Conservation (phyloP, 2,329 filamentous ascomycete genomes). For the Intubia oerlemansii region DNA sequence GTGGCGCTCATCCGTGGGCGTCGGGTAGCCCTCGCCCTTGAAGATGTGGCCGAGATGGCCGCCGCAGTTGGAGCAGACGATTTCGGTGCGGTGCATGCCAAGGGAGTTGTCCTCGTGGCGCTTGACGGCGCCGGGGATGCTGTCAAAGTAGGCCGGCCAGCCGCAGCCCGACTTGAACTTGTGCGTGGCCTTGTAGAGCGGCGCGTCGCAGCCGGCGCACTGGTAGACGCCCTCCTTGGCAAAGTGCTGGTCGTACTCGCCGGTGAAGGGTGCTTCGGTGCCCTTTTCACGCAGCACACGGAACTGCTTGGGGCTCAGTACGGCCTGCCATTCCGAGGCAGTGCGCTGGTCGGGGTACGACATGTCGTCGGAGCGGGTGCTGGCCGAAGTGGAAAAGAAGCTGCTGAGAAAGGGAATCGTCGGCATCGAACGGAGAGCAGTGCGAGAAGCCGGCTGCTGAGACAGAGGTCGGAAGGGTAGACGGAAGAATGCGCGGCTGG, state of each 20-base stretch:
- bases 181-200: conserved; percentile 79
- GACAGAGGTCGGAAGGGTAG: conserved; percentile 24
- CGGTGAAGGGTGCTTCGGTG: conserved; percentile 62
- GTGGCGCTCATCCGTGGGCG: conserved; percentile 86
- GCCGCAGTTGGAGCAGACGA: conserved; percentile 85
- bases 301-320: conserved; percentile 83
- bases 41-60: conserved; percentile 84
- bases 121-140: conserved; percentile 72
- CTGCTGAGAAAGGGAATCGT: conserved; percentile 58
- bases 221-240: conserved; percentile 58
- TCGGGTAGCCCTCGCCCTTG: conserved; percentile 66
- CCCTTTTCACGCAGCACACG: conserved; percentile 80
- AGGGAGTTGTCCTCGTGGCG: conserved; percentile 56
- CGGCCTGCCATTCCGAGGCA: conserved; percentile 72
- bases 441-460: conserved; percentile 14
- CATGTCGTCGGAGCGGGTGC: conserved; percentile 26
- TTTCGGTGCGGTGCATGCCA: conserved; percentile 79
- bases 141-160: conserved; percentile 97
- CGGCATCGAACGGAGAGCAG: conserved; percentile 38
- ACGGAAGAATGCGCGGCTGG: conserved; percentile 16
- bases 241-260: conserved; percentile 75
- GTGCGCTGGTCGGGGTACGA: conserved; percentile 63
- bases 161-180: conserved; percentile 96
- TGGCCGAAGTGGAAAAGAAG: conserved; percentile 44
- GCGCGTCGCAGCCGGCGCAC: conserved; percentile 69